A percentile compares a stretch with the other conserved stretches of the same genome.
These are phyloP conservation scores for Phytophthora nicotianae DNA, from an alignment of 352 stramenopile genomes.

Conservation along the genomic window DNA sequence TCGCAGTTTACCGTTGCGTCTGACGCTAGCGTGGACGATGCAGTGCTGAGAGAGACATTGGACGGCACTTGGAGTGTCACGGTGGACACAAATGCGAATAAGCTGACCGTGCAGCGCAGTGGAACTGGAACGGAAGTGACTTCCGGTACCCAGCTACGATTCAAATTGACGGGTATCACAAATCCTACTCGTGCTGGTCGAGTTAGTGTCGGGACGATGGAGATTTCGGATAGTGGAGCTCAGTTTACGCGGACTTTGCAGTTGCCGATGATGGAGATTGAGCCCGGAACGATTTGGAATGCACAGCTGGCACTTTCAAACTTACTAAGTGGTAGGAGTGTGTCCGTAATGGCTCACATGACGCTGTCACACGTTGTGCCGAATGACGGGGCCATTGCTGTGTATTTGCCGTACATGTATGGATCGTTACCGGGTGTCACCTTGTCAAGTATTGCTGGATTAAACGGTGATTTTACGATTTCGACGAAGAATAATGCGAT, in stretches of 20 bases:
- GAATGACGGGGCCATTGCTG: slow-evolving; percentile 40
- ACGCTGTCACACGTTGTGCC: slow-evolving; percentile 43
- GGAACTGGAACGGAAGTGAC: slow-evolving; percentile 19
- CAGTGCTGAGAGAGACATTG: slow-evolving; percentile 17
- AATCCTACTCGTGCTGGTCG: slow-evolving; percentile 33
- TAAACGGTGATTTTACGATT: slow-evolving; percentile 36
- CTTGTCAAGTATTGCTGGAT: slow-evolving; percentile 30
- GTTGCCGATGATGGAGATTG: slow-evolving; percentile 37
- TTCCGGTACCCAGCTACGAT: slow-evolving; percentile 15
- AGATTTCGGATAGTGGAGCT: slow-evolving; percentile 23
- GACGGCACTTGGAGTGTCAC: slow-evolving; percentile 35
- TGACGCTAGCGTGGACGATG: slow-evolving; percentile 25
- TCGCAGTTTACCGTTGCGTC: slow-evolving; percentile 25
- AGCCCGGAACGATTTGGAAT: slow-evolving; percentile 40
- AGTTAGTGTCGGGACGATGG: slow-evolving; percentile 35
- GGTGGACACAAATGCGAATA: slow-evolving; percentile 11
- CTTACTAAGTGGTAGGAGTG: slow-evolving; percentile 46
- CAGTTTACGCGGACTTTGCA: slow-evolving; percentile 9
- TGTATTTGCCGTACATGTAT: slow-evolving; percentile 65
- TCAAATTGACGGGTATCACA: slow-evolving; percentile 32
- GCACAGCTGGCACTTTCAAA: slow-evolving; percentile 26
- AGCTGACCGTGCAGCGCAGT: slow-evolving; percentile 35
- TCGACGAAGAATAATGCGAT: slow-evolving; percentile 27
- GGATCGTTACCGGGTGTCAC: slow-evolving; percentile 22
- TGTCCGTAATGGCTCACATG: slow-evolving; percentile 35